Evolutionary conservation across 1,284 basidiomycete species (phyloP), one percentile per base, ranked within the genome.

Genomic region (Tausonia pullulans): DNA sequence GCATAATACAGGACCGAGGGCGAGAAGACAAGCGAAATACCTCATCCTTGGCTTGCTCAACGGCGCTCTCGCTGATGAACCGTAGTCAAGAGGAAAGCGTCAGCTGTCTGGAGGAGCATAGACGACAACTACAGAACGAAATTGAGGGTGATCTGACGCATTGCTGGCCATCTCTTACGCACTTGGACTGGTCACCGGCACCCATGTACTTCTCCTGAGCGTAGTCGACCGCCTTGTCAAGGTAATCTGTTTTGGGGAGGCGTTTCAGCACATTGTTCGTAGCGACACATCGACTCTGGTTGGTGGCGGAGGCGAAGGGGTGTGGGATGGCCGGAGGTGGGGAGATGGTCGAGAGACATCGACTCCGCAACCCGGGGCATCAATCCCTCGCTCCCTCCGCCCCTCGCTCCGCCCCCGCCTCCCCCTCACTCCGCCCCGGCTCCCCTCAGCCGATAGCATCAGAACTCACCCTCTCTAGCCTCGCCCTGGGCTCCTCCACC

Each of bases 21-120:
- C 27, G 27, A 27, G 27, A 27, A 27, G 27, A 27, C 27, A 2
- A 27, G 27, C 27, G 27, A 27, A 27, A 27, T 27, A 48, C 45
- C 39, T 60, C 58, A n/a, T 60, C 58, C 49, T 60, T 50, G 6
- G 58, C 58, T 9, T 60, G 58, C 45, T 60, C 58, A 7, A 46
- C 40, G 11, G 48, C 58, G 6, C 43, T 50, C 45, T 60, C 58
- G 41, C 57, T 58, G 55, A 27, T 27, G 27, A 27, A 27, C 27
- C 27, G 27, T 27, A 27, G 27, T 27, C 27, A 2, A 27, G 27
- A 27, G 27, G 27, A 27, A 27, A 27, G 27, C 27, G 27, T 27
- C 27, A 27, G 27, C 27, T 27, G 27, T 27, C 44, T 10, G 16
- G 3, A 46, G 43, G 7, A n/a, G 40, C 44, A 16, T 44, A 7